Percentiles rank a stretch among this genome's conserved stretches.
Evolutionary conservation across 805 yeast species (phyloP).

Genomic region (Saccharomycopsis lassenensis): DNA sequence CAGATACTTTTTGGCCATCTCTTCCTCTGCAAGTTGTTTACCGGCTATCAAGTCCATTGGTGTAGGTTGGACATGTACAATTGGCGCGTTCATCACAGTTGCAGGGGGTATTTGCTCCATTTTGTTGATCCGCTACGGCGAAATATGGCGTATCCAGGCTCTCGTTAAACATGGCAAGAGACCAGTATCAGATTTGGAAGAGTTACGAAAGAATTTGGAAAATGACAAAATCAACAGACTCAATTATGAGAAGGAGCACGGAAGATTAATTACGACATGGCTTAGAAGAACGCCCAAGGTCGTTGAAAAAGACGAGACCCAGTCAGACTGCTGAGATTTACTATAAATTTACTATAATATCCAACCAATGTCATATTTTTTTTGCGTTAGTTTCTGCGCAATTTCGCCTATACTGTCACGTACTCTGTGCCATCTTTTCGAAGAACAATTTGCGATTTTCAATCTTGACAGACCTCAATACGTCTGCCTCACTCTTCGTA

Average conservation of each 20-base stretch:
- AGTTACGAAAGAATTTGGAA: too few relatives aligned
- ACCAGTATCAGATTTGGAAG: too few relatives aligned
- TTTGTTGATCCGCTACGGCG: conserved; percentile 31
- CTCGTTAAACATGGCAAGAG: conserved; percentile 6
- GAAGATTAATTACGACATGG: too few relatives aligned
- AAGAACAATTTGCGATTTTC: conserved; percentile 1
- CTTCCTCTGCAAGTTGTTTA: conserved; percentile 40
- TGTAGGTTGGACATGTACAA: conserved; percentile 45
- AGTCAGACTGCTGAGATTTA: conserved; percentile 1
- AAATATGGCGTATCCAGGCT: conserved; percentile 23
- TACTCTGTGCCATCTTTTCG: not conserved
- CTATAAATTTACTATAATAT: not conserved
- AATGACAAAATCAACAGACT: too few relatives aligned
- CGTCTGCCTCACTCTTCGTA: too few relatives aligned
- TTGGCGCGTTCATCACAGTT: conserved; percentile 34
- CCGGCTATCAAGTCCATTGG: conserved; percentile 38
- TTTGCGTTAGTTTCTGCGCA: not conserved
- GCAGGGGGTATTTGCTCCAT: conserved; percentile 27
- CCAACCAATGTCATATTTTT: not conserved
- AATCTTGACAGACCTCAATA: not conserved
- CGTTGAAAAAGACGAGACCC: not conserved
- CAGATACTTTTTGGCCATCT: conserved; percentile 39
- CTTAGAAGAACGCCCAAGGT: not conserved
- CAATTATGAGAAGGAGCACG: too few relatives aligned
- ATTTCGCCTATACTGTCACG: not conserved